phyloP scores from a whole-genome alignment of 179 eudicot species.

The Corrigiola litoralis region DNA sequence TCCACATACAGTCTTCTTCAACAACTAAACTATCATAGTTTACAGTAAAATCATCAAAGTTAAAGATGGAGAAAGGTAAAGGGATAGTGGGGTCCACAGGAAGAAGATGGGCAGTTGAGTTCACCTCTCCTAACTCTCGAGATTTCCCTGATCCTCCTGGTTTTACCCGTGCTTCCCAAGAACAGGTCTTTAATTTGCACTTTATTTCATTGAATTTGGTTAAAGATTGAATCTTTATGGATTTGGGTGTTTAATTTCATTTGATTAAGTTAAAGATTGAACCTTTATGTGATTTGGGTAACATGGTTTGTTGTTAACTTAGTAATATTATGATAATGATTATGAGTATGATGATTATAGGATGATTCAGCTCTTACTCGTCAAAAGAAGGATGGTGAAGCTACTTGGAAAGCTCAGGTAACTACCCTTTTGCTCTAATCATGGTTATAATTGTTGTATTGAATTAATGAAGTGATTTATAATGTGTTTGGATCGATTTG shows the following conservation, averaged over 20 bases:
- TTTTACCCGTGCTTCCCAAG: conserved; percentile 64
- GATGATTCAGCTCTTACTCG: conserved; percentile 73
- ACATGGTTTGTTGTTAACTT: not conserved
- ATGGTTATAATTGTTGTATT: too few species aligned
- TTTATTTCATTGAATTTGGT: not conserved
- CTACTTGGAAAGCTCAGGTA: conserved; percentile 94
- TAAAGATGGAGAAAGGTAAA: conserved; percentile 67
- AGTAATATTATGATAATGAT: too few species aligned
- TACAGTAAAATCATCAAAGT: too few species aligned
- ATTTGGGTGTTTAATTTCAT: not conserved
- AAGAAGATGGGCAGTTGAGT: conserved; percentile 85
- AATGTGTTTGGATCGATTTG: too few species aligned
- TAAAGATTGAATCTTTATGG: not conserved
- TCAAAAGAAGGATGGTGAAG: conserved; percentile 86
- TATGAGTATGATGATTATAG: too few species aligned
- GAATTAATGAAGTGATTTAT: too few species aligned
- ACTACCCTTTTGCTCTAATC: not conserved
- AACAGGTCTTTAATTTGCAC: conserved; percentile 35
- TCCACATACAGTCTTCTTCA: too few species aligned
- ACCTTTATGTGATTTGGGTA: not conserved
- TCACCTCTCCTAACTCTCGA: conserved; percentile 64
- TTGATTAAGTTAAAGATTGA: not conserved
- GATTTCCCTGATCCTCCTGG: conserved; percentile 90
- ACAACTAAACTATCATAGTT: too few species aligned
- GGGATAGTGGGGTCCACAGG: conserved; percentile 41